Base-by-base conservation (phyloP, 805 yeast genomes). In the Ogataea ramenticola region DNA sequence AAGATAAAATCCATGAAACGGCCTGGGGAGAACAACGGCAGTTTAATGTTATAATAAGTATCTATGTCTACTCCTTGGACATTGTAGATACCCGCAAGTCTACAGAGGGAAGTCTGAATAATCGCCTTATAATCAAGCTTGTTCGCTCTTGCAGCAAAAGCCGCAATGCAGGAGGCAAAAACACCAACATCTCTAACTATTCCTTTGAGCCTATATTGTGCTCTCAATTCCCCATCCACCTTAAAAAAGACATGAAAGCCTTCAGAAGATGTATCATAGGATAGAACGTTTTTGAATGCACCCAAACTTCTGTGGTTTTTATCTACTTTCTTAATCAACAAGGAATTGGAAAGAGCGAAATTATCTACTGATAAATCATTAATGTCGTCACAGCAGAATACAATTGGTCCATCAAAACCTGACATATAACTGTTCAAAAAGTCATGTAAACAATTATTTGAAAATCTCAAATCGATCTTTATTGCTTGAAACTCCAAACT, bases 1-100 rank as follows among this genome's bases (percentile, higher is more conserved):
- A 66, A 68, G 48, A 82, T 60, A 53, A 65, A 81, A 5, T 73
- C 72, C 30, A 71, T 65, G 49, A 76, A 71, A 39, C 43, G 57
- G 42, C 70, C 70, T 51, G 19, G 35, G 6, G 12, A 4, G n/a
- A 32, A 32, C 6, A 32, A 16, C 3, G 35, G 35, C 17, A 32
- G 20, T 16, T 32, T 32, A 4, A 32, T 15, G 4, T n/a, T n/a
- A n/a, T 32, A 32, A 16, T 16, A 32, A n/a, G 21, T 7, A 17
- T 32, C n/a, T 15, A 32, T n/a, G 11, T 5, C 9, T n/a, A 20
- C n/a, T 6, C n/a, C 35, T 15, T 17, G 6, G 3, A 16, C 20
- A 4, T 4, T 32, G n/a, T 8, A 16, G 3, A 32, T 32, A 4
- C 35, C 35, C 4, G 19, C 19, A 5, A 11, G n/a, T 11, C 32